Evolutionary conservation across 371 early-diverging fungal species (phyloP).

Genomic region (Fennellomyces sp.): DNA sequence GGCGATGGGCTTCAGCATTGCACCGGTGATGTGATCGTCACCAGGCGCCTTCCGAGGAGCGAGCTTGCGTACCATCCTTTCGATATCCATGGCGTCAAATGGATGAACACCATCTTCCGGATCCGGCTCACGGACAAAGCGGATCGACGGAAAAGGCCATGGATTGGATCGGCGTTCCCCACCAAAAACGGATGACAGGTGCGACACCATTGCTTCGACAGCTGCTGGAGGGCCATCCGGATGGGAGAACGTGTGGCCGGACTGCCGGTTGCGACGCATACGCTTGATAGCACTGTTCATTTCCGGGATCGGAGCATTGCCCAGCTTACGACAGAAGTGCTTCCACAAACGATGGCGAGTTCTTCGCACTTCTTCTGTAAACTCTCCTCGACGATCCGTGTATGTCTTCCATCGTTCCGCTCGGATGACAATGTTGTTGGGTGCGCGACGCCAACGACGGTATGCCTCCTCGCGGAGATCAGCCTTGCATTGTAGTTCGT

Average conservation of each 20-base stretch:
- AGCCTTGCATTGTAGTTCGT: slow-evolving; percentile 2
- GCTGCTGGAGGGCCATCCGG: slow-evolving; percentile 16
- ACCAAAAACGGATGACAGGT: slow-evolving; percentile 2
- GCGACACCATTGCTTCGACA: slow-evolving; percentile 1
- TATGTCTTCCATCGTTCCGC: neutral
- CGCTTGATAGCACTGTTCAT: slow-evolving; percentile 6
- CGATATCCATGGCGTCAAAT: neutral
- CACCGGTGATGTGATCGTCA: slow-evolving; percentile 20
- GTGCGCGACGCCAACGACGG: neutral
- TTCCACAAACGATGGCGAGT: neutral
- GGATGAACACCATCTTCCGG: neutral
- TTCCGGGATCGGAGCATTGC: neutral
- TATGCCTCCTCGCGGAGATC: neutral
- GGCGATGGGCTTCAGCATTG: slow-evolving; percentile 21
- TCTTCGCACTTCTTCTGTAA: neutral
- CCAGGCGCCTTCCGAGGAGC: slow-evolving; percentile 22
- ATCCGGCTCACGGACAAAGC: neutral
- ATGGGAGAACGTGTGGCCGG: slow-evolving; percentile 1
- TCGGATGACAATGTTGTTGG: neutral
- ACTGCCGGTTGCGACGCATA: neutral
- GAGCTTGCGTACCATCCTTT: neutral
- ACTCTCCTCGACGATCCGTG: neutral
- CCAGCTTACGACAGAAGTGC: slow-evolving; percentile 7
- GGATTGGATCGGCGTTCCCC: neutral
- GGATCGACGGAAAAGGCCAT: neutral